A percentile compares a stretch with the other conserved stretches of the same genome.
Conservation (phyloP, 192 early-diverging fungal genomes). For the Coemansia sp. region DNA sequence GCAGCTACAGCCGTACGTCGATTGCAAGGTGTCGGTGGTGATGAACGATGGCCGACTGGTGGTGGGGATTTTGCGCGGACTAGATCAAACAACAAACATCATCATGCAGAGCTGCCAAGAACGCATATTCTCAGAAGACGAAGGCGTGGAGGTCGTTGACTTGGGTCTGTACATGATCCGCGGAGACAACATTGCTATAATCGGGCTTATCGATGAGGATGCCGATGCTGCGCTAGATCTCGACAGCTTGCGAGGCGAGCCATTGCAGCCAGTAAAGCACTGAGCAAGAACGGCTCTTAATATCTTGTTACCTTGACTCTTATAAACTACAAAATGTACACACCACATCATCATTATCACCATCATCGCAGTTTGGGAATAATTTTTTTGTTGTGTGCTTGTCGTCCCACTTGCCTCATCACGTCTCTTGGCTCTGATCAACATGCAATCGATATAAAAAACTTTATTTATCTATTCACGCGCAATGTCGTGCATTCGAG, state of each 20-base stretch:
- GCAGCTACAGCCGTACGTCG: conserved; percentile 47
- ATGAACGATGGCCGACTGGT: conserved; percentile 53
- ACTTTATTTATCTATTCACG: neutral
- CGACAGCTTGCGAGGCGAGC: conserved; percentile 20
- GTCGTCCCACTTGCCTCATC: too few relatives aligned
- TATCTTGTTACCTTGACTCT: too few relatives aligned
- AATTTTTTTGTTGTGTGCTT: neutral
- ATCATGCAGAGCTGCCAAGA: conserved; percentile 57
- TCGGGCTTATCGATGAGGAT: conserved; percentile 52
- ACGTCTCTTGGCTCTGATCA: too few relatives aligned
- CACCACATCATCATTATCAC: neutral
- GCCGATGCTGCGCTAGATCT: conserved; percentile 38
- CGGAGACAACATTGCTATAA: conserved; percentile 57
- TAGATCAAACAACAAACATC: conserved; percentile 60
- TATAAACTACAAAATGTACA: neutral
- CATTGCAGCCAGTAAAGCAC: conserved; percentile 30
- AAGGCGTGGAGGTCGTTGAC: conserved; percentile 55
- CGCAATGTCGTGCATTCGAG: neutral
- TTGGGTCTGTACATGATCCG: conserved; percentile 60
- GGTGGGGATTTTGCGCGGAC: conserved; percentile 55
- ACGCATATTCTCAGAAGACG: conserved; percentile 58
- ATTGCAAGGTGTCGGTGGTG: conserved; percentile 38
- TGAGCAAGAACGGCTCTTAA: too few relatives aligned
- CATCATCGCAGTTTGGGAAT: neutral
- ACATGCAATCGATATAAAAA: neutral